A percentile compares a stretch with the other conserved stretches of the same genome.
phyloP scores from a whole-genome alignment of 768 basidiomycete genomes.

The Cystobasidium onofrii region DNA sequence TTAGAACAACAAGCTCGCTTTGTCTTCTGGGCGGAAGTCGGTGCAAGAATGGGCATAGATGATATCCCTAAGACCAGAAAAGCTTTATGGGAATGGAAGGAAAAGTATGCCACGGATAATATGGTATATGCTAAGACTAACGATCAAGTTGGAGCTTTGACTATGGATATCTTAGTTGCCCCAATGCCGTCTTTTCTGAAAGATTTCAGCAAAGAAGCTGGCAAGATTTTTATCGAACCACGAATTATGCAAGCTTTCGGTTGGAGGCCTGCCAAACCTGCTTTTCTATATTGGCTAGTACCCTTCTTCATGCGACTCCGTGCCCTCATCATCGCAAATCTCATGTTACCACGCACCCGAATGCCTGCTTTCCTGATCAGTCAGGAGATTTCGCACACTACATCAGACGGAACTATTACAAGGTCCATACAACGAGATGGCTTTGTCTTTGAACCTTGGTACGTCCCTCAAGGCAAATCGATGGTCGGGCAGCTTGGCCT shows the following conservation, averaged over 20 bases:
- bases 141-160: neutral
- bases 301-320: neutral
- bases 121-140: slow-evolving; percentile 16
- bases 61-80: neutral
- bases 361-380: neutral
- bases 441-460: slow-evolving; percentile 29
- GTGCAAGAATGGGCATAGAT: slow-evolving; percentile 30
- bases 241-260: slow-evolving; percentile 13
- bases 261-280: slow-evolving; percentile 10
- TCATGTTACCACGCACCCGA: slow-evolving; percentile 5
- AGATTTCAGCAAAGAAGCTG: neutral
- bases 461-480: neutral
- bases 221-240: neutral
- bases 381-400: neutral
- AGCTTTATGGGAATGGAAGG: slow-evolving; percentile 11
- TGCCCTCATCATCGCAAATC: slow-evolving; percentile 11
- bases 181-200: slow-evolving; percentile 17
- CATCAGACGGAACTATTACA: neutral
- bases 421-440: neutral
- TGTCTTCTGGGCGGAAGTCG: slow-evolving; percentile 23
- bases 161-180: neutral
- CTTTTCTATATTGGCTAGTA: slow-evolving; percentile 9
- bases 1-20: slow-evolving; percentile 24
- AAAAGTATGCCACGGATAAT: neutral
- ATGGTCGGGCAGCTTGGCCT: neutral